These are phyloP conservation scores for Boletellus sp. DNA, from an alignment of 1,284 basidiomycete species.

Conservation along the genomic window DNA sequence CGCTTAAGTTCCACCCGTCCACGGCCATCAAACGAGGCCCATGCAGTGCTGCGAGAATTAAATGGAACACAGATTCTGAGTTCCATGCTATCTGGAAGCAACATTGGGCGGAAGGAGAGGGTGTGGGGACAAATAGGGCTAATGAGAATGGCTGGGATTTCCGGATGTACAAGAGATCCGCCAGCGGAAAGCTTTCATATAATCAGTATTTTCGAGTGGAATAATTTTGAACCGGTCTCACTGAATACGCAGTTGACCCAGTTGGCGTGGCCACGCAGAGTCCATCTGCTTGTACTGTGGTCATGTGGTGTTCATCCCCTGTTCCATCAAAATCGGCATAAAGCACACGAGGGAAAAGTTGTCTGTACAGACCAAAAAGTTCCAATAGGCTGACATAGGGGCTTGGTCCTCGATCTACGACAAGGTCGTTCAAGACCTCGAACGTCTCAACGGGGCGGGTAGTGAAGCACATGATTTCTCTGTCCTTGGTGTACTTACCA, in stretches of 20 bases:
- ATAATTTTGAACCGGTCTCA: constrained; percentile 34
- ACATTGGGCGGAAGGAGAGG: constrained; percentile 97
- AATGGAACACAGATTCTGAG: constrained; percentile 97
- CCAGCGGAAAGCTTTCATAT: constrained; percentile 84
- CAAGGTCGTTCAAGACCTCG: constrained; percentile 96
- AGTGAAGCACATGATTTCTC: constrained; percentile 97
- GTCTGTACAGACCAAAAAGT: constrained; percentile 76
- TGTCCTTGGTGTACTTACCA: constrained; percentile 68
- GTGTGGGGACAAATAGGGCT: constrained; percentile 99
- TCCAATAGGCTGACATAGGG: constrained; percentile 96
- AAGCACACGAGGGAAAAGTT: background rate
- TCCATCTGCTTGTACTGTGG: constrained; percentile 98
- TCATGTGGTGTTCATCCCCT: constrained; percentile 99
- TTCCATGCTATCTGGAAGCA: constrained; percentile 98
- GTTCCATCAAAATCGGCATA: constrained; percentile 7
- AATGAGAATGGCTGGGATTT: constrained; percentile 95
- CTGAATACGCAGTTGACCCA: constrained; percentile 97
- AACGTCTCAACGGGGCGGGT: constrained; percentile 95
- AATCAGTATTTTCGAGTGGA: constrained; percentile 11
- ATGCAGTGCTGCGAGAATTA: constrained; percentile 96
- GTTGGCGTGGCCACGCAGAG: constrained; percentile 95
- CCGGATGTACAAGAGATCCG: constrained; percentile 95
- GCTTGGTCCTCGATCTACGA: constrained; percentile 96
- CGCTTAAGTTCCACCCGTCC: constrained; percentile 94
- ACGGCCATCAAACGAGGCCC: constrained; percentile 98